Base-by-base conservation (phyloP, 495 filamentous ascomycete species). In the Platismatia glauca region DNA sequence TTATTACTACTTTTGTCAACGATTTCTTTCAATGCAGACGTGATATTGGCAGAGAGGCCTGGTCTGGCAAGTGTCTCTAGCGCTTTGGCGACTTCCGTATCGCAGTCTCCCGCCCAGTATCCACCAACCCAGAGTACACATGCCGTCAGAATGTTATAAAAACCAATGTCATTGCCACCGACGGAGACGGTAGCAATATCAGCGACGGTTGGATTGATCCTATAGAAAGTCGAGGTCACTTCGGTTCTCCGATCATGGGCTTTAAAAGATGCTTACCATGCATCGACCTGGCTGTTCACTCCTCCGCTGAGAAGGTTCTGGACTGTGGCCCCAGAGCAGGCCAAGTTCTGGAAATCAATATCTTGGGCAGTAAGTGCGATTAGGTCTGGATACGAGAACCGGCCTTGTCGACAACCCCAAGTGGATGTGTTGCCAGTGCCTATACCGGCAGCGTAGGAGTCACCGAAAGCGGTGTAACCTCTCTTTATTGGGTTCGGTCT, bases 161-260 rank as follows among this genome's bases (percentile, higher is more conserved):
- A 81, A 64, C 75, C 77, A 34, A 80, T 72, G 67, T 81, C 78
- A 65, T 81, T 79, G 18, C 78, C 78, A 29, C 77, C 77, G 35
- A 81, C 69, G 35, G 74, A 75, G 13, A 80, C 61, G 6, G 77
- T 74, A 1, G 75, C 77, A 15, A 64, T 57, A 7, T 52, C 48
- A 31, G 48, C 15, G 15, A 52, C 27, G 12, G 48, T 52, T 31
- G 48, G 48, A 7, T 31, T 52, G 11, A 27, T 31, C 48, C 48
- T 52, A 7, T 31, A 29, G 48, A 15, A 52, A 15, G 27, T 5
- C 18, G 48, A 18, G 7, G 15, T 52, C 15, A 52, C 5, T 31
- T 29, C 18, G 16, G 5, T 13, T 31, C 7, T 52, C 48, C 7
- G 27, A 15, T 52, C 0, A 29, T 16, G 4, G 13, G 5, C 5